Conservation (phyloP, 441 rosid genomes). For the Cnidoscolus chayamansa region DNA sequence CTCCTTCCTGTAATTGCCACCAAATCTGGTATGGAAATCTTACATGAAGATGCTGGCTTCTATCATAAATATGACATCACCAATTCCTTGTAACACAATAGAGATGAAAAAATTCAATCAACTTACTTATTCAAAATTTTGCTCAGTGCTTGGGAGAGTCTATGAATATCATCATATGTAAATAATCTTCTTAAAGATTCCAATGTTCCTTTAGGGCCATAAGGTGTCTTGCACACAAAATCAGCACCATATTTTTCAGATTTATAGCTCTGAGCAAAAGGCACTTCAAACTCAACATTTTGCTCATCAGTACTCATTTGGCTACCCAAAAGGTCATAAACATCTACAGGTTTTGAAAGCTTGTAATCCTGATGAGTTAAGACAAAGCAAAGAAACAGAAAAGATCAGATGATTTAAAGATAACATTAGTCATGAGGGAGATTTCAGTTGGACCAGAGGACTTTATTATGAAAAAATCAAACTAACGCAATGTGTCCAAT, state of each 20-base stretch:
- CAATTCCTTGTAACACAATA: not conserved
- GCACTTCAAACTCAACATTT: constrained; percentile 29
- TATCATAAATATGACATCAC: not conserved
- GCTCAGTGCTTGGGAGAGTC: constrained; percentile 45
- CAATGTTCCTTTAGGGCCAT: constrained; percentile 34
- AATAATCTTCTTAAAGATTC: constrained; percentile 35
- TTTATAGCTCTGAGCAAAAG: constrained; percentile 23
- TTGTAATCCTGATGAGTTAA: constrained; percentile 44
- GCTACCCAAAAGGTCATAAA: constrained; percentile 51
- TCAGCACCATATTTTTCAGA: constrained; percentile 40
- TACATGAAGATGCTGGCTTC: not conserved
- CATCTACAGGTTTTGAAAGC: constrained; percentile 49
- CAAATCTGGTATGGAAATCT: not conserved
- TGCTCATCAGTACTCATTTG: constrained; percentile 30
- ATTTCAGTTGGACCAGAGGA: not conserved
- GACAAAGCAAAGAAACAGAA: constrained; percentile 2
- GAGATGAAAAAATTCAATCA: not conserved
- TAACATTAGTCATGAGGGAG: not conserved
- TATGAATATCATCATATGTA: constrained; percentile 48
- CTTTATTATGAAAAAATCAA: not conserved
- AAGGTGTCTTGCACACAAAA: constrained; percentile 29
- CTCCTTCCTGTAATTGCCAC: not conserved
- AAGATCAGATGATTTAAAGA: constrained; percentile 13
- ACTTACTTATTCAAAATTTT: constrained; percentile 71
- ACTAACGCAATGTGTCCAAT: not conserved